phyloP scores from a whole-genome alignment of 495 filamentous ascomycete genomes.

The Terfezia boudieri region DNA sequence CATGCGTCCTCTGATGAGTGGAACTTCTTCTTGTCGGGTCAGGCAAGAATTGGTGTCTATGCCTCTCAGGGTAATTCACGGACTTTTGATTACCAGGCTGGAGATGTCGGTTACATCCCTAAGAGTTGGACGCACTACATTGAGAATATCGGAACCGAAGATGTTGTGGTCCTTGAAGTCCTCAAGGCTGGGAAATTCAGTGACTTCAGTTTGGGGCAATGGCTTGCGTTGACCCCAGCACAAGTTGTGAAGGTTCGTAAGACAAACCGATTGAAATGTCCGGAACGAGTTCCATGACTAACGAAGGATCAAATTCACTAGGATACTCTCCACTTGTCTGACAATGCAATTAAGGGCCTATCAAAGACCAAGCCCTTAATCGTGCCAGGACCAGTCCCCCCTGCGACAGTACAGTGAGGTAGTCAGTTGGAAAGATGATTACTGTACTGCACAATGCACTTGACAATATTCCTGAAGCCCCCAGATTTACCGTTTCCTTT shows the following conservation, averaged over 20 bases:
- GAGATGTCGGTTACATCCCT: conserved; percentile 42
- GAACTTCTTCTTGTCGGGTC: conserved; percentile 40
- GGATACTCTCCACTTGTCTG: conserved; percentile 37
- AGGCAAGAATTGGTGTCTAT: conserved; percentile 38
- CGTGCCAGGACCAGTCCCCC: not conserved
- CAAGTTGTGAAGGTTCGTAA: conserved; percentile 1
- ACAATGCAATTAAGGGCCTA: conserved; percentile 29
- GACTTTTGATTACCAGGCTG: conserved; percentile 40
- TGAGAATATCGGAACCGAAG: conserved; percentile 38
- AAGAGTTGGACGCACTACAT: conserved; percentile 44
- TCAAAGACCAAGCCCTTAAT: conserved; percentile 35
- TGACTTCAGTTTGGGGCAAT: conserved; percentile 39
- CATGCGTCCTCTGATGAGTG: conserved; percentile 43
- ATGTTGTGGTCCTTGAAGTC: conserved; percentile 41
- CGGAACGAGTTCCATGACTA: not conserved
- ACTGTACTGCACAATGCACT: no score
- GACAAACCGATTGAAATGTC: conserved; percentile 29
- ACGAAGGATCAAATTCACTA: conserved; percentile 4
- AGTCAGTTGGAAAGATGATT: no score
- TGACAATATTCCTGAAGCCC: no score
- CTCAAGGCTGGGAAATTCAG: conserved; percentile 41
- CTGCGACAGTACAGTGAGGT: no score
- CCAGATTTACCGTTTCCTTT: no score
- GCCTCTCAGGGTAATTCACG: conserved; percentile 33
- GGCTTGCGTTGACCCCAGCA: conserved; percentile 38